Base-by-base conservation (phyloP, 257 asterid species). In the Jacaranda mimosifolia region DNA sequence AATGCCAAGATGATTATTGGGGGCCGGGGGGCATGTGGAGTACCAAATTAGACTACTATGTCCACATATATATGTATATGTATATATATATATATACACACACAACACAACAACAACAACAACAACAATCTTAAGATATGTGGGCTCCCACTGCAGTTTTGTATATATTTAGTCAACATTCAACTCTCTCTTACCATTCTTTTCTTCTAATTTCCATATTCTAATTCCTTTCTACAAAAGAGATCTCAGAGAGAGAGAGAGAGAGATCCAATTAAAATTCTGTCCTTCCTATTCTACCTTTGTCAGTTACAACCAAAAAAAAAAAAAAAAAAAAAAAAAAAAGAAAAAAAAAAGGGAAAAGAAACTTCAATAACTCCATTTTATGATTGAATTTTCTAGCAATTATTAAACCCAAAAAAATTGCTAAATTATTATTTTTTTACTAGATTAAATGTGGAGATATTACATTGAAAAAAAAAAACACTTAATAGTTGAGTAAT, bases 1-100 rank as follows among this genome's bases (percentile, higher is more conserved):
- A 88, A 85, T 72, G 75, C 85, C 77, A 85, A 80, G 88, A 80
- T 85, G 90, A 88, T 88, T 82, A 68, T 3, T 67, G 82, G 83
- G 32, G 32, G n/a, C n/a, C 32, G 2, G 32, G 32, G 32, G 85
- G 72, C 87, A 77, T 68, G 83, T 51, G 77, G 70, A 68, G 45
- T 46, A 79, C 63, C 57, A 68, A 59, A 72, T 38, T 70, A 64
- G 72, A 65, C 74, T 38, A 63, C 55, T 58, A 74, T 52, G 32
- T 26, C 32, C 2, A 5, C 1, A 42, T 42, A 5, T 42, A 42
- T 4, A 9, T n/a, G n/a, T n/a, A n/a, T n/a, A n/a, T n/a, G n/a
- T n/a, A n/a, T n/a, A n/a, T n/a, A n/a, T n/a, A n/a, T n/a, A n/a
- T n/a, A n/a, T n/a, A n/a, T n/a, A n/a, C n/a, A n/a, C n/a, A n/a